These are phyloP conservation scores for Metschnikowia noctiluminum DNA, from an alignment of 805 yeast species.

Conservation along the genomic window DNA sequence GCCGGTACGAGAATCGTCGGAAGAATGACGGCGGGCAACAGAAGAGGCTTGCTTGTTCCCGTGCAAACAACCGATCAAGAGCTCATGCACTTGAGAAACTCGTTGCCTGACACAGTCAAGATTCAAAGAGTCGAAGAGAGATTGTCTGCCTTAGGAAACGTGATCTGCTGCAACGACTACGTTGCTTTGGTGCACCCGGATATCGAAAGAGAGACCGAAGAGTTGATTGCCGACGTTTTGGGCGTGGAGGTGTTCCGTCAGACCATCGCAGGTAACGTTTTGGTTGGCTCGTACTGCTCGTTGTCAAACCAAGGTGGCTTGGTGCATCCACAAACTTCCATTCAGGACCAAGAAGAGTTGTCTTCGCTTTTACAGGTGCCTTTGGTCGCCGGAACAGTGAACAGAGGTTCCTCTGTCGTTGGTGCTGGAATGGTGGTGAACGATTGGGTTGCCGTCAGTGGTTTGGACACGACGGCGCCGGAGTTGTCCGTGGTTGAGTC, in stretches of 20 bases:
- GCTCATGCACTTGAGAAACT: conserved; percentile 93
- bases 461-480: conserved; percentile 97
- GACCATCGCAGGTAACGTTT: conserved; percentile 96
- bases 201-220: conserved; percentile 98
- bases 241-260: conserved; percentile 99
- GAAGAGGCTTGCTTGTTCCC: conserved; percentile 95
- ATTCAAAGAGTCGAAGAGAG: conserved; percentile 98
- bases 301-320: conserved; percentile 96
- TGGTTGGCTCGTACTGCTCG: conserved; percentile 95
- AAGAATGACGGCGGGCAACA: conserved; percentile 97
- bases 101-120: conserved; percentile 91
- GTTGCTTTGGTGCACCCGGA: conserved; percentile 99
- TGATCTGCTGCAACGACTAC: conserved; percentile 96
- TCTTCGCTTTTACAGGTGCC: conserved; percentile 95
- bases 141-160: conserved; percentile 94
- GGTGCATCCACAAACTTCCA: conserved; percentile 95
- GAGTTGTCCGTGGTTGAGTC: conserved; percentile 95
- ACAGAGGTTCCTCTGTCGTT: conserved; percentile 95
- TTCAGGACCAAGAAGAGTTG: conserved; percentile 97
- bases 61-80: conserved; percentile 98
- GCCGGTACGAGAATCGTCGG: conserved; percentile 98
- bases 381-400: conserved; percentile 96
- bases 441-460: conserved; percentile 97
- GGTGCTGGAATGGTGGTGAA: conserved; percentile 99
- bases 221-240: conserved; percentile 92